phyloP scores from a whole-genome alignment of 805 yeast genomes.

The Naumovozyma castellii region DNA sequence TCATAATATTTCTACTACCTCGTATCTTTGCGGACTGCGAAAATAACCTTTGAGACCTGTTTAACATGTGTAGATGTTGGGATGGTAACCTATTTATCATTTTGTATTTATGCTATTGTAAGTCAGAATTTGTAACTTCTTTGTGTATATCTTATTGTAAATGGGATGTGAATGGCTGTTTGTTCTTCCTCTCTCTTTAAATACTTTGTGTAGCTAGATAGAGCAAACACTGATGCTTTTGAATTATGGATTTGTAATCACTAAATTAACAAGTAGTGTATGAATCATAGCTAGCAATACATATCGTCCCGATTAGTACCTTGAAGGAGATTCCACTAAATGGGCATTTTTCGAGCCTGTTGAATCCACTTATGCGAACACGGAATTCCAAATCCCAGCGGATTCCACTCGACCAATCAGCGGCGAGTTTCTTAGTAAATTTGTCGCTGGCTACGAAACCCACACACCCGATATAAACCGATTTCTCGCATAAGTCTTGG shows the following conservation, averaged over 20 bases:
- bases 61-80: background rate
- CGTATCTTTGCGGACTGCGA: background rate
- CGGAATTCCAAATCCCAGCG: too few species aligned
- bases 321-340: background rate
- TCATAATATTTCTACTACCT: background rate
- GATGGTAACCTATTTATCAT: background rate
- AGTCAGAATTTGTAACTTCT: background rate
- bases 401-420: background rate
- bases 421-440: background rate
- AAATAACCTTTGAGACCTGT: background rate
- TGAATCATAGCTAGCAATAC: too few species aligned
- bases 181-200: too few species aligned
- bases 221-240: too few species aligned
- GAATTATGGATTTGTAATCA: too few species aligned
- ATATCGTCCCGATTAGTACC: background rate
- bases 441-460: background rate
- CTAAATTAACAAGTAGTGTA: too few species aligned
- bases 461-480: background rate
- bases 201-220: too few species aligned
- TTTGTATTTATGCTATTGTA: too few species aligned
- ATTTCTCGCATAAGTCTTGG: too few species aligned
- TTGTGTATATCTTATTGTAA: background rate
- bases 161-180: too few species aligned
- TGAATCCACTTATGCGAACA: too few species aligned
- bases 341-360: too few species aligned